A percentile compares a stretch with the other conserved stretches of the same genome.
Conservation (phyloP, 148 eudicot genomes). For the Drosera capensis region DNA sequence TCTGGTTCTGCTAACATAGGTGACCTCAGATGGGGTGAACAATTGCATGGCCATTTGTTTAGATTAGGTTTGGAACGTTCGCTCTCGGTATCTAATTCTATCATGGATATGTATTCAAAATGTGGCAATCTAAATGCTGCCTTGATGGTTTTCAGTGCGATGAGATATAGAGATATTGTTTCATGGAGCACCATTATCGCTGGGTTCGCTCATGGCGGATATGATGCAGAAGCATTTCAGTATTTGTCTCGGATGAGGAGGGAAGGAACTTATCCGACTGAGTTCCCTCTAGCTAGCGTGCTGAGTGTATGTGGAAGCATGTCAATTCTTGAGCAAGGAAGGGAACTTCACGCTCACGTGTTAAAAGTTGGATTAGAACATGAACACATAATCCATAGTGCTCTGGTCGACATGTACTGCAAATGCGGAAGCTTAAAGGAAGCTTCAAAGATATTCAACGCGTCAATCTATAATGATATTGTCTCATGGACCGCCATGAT, state of each 20-base stretch:
- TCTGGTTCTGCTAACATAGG: conserved; percentile 46
- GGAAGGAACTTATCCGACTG: conserved; percentile 67
- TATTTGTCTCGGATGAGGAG: conserved; percentile 51
- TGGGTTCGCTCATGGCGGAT: conserved; percentile 63
- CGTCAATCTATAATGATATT: conserved; percentile 26
- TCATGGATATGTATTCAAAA: conserved; percentile 65
- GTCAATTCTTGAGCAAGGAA: conserved; percentile 84
- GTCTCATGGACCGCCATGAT: conserved; percentile 93
- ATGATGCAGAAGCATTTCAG: conserved; percentile 59
- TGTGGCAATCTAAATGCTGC: conserved; percentile 41
- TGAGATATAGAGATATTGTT: conserved; percentile 49
- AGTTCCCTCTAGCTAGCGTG: conserved; percentile 58
- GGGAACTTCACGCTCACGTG: conserved; percentile 64
- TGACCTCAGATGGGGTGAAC: conserved; percentile 41
- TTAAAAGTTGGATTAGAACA: conserved; percentile 49
- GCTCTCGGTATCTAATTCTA: conserved; percentile 75
- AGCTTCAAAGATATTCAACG: conserved; percentile 38
- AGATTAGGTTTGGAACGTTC: conserved; percentile 27
- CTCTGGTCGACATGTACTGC: conserved; percentile 72
- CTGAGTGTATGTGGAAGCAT: conserved; percentile 61
- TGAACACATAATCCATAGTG: conserved; percentile 40
- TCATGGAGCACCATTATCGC: conserved; percentile 84
- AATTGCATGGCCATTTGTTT: conserved; percentile 53
- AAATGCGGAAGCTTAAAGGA: conserved; percentile 74
- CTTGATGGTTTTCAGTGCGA: conserved; percentile 29